phyloP scores from a whole-genome alignment of 192 early-diverging fungal species.

The Dissophora globulifera region DNA sequence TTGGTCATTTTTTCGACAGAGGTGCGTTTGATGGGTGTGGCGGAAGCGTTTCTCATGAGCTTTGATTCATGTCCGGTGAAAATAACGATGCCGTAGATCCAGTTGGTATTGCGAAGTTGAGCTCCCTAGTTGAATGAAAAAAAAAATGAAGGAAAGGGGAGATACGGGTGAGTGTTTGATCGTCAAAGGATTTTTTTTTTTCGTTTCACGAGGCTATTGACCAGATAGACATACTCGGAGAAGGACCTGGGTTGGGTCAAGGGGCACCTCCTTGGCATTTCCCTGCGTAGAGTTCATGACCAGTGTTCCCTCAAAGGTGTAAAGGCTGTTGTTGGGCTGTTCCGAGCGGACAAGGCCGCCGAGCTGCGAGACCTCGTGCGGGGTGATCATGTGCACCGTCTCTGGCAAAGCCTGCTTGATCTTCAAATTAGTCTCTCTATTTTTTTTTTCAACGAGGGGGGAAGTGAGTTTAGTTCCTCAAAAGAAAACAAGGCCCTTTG shows the following conservation, averaged over 20 bases:
- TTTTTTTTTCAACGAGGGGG: too few relatives aligned
- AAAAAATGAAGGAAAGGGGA: background rate
- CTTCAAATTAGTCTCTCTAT: conserved; percentile 96
- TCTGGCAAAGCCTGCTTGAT: conserved; percentile 94
- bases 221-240: conserved; percentile 68
- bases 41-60: conserved; percentile 93
- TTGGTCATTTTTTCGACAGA: conserved; percentile 93
- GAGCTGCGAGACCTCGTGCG: conserved; percentile 70
- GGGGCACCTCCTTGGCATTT: conserved; percentile 73
- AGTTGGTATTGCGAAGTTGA: conserved; percentile 91
- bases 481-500: too few relatives aligned
- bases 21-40: conserved; percentile 93
- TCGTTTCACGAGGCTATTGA: too few relatives aligned
- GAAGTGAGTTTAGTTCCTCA: too few relatives aligned
- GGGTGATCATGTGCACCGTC: conserved; percentile 78
- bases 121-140: conserved; percentile 68
- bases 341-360: conserved; percentile 89
- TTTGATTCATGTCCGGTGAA: conserved; percentile 99
- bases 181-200: too few relatives aligned
- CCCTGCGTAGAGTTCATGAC: conserved; percentile 61
- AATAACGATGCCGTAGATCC: conserved; percentile 93
- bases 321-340: conserved; percentile 95
- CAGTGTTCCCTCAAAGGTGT: conserved; percentile 91
- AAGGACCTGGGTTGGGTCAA: conserved; percentile 94
- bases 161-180: too few relatives aligned